Conservation (phyloP, 148 eudicot genomes). For the Rheum nobile region DNA sequence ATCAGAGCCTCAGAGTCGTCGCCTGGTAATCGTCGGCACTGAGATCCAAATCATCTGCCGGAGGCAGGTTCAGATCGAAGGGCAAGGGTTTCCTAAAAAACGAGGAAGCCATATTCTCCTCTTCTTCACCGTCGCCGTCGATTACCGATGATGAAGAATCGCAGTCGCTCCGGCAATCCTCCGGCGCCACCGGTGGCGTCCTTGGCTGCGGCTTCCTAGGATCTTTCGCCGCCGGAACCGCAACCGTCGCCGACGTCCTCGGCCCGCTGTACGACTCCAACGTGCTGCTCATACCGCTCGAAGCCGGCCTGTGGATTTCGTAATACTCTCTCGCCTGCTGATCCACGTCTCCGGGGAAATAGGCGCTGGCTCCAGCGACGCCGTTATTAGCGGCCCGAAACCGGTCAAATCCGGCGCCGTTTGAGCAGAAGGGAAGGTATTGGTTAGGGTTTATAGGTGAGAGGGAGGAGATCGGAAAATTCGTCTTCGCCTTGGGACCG, state of each 20-base stretch:
- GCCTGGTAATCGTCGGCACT: constrained; percentile 22
- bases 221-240: background rate
- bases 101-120: constrained; percentile 20
- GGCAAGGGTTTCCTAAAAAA: constrained; percentile 20
- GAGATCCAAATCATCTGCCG: constrained; percentile 19
- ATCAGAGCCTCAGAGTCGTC: constrained; percentile 31
- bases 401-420: constrained; percentile 9
- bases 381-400: background rate
- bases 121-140: constrained; percentile 26
- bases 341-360: background rate
- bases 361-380: background rate
- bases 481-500: constrained; percentile 68
- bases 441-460: background rate
- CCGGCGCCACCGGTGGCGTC: constrained; percentile 18
- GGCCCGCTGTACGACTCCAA: constrained; percentile 57
- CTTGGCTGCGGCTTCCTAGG: constrained; percentile 10
- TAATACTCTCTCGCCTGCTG: constrained; percentile 9
- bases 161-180: constrained; percentile 41
- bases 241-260: constrained; percentile 8
- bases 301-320: constrained; percentile 33
- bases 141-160: constrained; percentile 47
- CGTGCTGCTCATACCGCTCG: constrained; percentile 63
- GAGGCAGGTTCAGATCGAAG: constrained; percentile 40
- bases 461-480: constrained; percentile 29
- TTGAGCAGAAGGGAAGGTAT: background rate